A percentile compares a stretch with the other conserved stretches of the same genome.
Conservation (phyloP, 139 green algal genomes). For the Astrephomene gubernaculifera region DNA sequence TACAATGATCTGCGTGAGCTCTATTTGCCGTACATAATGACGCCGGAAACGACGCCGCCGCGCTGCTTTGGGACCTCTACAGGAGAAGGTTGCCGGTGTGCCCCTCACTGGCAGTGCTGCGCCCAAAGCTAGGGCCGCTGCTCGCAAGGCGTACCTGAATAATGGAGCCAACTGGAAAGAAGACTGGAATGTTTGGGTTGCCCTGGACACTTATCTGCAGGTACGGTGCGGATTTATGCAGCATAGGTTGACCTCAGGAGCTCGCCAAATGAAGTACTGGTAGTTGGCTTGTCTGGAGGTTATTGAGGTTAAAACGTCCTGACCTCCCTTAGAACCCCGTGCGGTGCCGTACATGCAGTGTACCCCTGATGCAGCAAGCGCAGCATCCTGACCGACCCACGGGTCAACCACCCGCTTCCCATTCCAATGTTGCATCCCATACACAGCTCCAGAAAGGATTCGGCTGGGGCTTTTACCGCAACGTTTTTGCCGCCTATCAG, state of each 20-base stretch:
- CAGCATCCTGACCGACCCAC: not conserved
- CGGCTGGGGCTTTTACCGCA: constrained; percentile 9
- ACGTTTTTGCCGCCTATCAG: not conserved
- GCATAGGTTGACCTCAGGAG: not conserved
- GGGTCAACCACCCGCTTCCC: not conserved
- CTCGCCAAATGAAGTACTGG: no score
- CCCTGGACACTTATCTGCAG: constrained; percentile 21
- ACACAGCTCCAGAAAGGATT: constrained; percentile 24
- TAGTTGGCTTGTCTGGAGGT: no score
- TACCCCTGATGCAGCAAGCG: not conserved
- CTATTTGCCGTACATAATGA: no score
- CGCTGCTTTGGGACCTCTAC: no score
- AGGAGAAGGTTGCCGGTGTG: no score
- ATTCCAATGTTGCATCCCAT: not conserved
- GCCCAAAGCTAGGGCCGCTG: no score
- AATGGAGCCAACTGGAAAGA: not conserved
- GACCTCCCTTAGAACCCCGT: not conserved
- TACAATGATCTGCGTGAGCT: no score
- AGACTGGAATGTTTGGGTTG: constrained; percentile 14
- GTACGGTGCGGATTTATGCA: not conserved
- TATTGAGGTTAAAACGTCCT: not conserved
- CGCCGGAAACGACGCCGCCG: no score
- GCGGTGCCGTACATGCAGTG: not conserved
- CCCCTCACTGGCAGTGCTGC: no score
- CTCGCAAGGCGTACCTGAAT: not conserved